phyloP scores from a whole-genome alignment of 2,329 filamentous ascomycete species.

The Cercospora nicotianae region DNA sequence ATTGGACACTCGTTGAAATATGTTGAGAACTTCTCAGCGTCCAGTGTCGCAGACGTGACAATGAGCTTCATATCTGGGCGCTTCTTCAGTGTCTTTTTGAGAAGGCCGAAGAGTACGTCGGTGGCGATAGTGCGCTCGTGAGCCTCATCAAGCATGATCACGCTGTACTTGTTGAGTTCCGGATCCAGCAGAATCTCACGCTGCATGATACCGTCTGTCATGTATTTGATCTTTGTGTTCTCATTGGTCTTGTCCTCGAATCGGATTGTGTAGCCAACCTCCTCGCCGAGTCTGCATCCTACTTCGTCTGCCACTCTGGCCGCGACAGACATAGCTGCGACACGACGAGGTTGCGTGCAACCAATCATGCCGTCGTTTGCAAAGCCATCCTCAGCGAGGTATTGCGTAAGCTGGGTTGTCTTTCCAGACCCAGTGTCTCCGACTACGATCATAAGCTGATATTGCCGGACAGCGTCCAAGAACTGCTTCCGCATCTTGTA shows the following conservation, averaged over 20 bases:
- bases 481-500: conserved; percentile 85
- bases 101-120: conserved; percentile 86
- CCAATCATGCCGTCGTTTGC: conserved; percentile 85
- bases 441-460: conserved; percentile 93
- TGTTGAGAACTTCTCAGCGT: conserved; percentile 94
- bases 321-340: conserved; percentile 95
- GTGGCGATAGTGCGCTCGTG: conserved; percentile 97
- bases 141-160: conserved; percentile 97
- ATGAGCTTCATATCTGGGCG: conserved; percentile 90
- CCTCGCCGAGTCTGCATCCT: conserved; percentile 82
- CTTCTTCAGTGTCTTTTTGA: conserved; percentile 89
- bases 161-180: conserved; percentile 83
- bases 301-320: conserved; percentile 97
- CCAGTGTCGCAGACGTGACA: conserved; percentile 92
- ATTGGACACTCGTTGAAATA: conserved; percentile 97
- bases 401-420: conserved; percentile 94
- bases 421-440: conserved; percentile 97
- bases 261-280: conserved; percentile 95
- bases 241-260: conserved; percentile 93
- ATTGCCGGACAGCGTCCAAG: conserved; percentile 79
- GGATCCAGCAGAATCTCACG: conserved; percentile 92
- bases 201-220: conserved; percentile 98
- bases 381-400: conserved; percentile 88
- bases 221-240: conserved; percentile 94
- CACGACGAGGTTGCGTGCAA: conserved; percentile 94